Base-by-base conservation (phyloP, 176 grass and related monocot genomes). In the Bromus sterilis region DNA sequence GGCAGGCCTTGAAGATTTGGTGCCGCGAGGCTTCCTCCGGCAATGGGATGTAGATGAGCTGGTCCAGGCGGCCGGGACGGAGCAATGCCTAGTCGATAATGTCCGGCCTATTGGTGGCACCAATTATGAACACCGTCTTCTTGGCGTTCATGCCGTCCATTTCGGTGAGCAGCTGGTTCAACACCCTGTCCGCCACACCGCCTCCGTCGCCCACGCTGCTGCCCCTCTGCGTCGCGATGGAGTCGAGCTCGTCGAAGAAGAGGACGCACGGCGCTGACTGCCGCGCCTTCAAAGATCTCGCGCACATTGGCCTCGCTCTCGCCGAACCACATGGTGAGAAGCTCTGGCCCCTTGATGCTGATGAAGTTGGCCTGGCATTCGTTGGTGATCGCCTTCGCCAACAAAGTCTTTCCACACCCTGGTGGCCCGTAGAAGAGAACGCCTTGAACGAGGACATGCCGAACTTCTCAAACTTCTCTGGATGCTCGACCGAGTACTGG, bases 181-280 rank as follows among this genome's bases (percentile, higher is more conserved):
- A 80, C 21, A 89, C 90, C 75, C 87, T 65, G 33, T 89, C 87
- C 4, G 3, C 76, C 1, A 85, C 74, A n/a, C 91, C 88, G 3
- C 91, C 85, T 7, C 60, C 91, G 42, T 90, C 91, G 4, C 91
- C 88, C 26, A 59, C 59, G 23, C 65, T 76, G 82, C 78, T 51
- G 6, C 91, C 87, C 26, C 87, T 79, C 74, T 86, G 81, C 23
- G 40, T 87, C 0, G 91, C 87, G 48, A 93, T 90, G 0, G 91
- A 93, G 13, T 93, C 85, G 3, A 93, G 82, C 57, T 93, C 91
- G 62, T 93, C 88, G 49, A 93, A 93, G 72, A 93, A 93, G 15
- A 93, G 77, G 25, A 93, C 85, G 9, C 91, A 93, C 1, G 85
- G 87, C 7, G 90, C 83, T 8, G 86, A 86, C 65, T 83, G 75